These are phyloP conservation scores for Rhizopus arrhizus DNA, from an alignment of 371 early-diverging fungal species.

Conservation along the genomic window DNA sequence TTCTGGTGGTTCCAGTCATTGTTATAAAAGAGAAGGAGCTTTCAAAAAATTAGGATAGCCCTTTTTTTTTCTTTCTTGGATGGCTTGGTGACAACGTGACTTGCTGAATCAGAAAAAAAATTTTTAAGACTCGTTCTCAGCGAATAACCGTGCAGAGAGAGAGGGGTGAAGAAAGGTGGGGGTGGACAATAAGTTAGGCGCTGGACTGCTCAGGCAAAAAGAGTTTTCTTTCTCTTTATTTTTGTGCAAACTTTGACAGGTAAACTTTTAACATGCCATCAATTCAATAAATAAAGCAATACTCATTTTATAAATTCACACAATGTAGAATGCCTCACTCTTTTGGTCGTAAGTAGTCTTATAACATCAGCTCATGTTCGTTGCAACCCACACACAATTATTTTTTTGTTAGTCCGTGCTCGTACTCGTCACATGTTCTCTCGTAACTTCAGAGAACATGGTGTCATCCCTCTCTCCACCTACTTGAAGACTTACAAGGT, in stretches of 20 bases:
- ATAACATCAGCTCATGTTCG: no score
- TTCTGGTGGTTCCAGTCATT: slow-evolving; percentile 55
- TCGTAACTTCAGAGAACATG: slow-evolving; percentile 94
- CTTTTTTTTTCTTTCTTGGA: slow-evolving; percentile 9
- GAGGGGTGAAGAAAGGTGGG: background rate
- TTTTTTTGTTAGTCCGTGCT: slow-evolving; percentile 46
- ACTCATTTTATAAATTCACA: background rate
- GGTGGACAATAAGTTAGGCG: slow-evolving; percentile 11
- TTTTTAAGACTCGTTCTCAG: slow-evolving; percentile 2
- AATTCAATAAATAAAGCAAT: no score
- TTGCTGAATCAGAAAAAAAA: slow-evolving; percentile 4
- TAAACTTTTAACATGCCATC: slow-evolving; percentile 10
- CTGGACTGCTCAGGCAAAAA: slow-evolving; percentile 9
- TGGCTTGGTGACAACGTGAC: slow-evolving; percentile 13
- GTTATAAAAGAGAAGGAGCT: slow-evolving; percentile 28
- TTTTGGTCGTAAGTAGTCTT: slow-evolving; percentile 71
- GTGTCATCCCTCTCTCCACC: slow-evolving; percentile 91
- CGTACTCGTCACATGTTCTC: slow-evolving; percentile 98
- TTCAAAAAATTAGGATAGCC: slow-evolving; percentile 1
- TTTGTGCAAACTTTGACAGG: slow-evolving; percentile 40
- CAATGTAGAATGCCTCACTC: slow-evolving; percentile 84
- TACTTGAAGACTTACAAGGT: slow-evolving; percentile 97
- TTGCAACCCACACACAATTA: background rate
- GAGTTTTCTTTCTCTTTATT: slow-evolving; percentile 31
- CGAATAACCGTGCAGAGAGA: background rate